These are phyloP conservation scores for Cajanus cajan DNA, from an alignment of 306 rosid genomes.

Conservation along the genomic window DNA sequence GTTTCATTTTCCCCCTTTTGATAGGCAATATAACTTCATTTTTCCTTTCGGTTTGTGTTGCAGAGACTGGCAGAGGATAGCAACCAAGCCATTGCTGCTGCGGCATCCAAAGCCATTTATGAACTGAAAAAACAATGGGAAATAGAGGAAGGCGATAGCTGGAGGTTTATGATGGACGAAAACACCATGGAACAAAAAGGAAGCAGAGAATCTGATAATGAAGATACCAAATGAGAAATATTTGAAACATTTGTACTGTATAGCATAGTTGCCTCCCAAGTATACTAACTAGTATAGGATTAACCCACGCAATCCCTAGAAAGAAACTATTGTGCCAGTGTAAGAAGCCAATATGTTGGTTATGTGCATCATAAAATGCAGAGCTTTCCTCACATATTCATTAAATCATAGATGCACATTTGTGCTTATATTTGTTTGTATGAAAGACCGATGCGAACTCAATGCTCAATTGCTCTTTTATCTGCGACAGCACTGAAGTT, in stretches of 20 bases:
- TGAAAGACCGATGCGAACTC: neutral
- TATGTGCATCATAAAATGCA: conserved; percentile 21
- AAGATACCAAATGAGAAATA: conserved; percentile 38
- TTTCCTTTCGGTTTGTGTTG: conserved; percentile 24
- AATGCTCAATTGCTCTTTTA: conserved; percentile 1
- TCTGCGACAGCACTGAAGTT: neutral
- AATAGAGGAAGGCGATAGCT: conserved; percentile 89
- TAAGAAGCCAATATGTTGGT: conserved; percentile 29
- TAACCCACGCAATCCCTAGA: conserved; percentile 40
- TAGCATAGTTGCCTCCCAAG: conserved; percentile 37
- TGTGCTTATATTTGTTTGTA: neutral
- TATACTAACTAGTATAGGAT: conserved; percentile 48
- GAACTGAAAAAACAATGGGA: conserved; percentile 98
- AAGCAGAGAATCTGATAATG: conserved; percentile 40
- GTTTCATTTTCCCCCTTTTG: neutral
- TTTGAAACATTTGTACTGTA: conserved; percentile 13
- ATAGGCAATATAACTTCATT: neutral
- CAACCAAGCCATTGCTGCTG: conserved; percentile 78
- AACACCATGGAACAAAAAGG: conserved; percentile 42
- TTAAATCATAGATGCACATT: conserved; percentile 12
- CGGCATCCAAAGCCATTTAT: conserved; percentile 79
- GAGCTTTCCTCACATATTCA: conserved; percentile 5
- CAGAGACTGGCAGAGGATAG: conserved; percentile 94
- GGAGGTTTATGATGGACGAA: conserved; percentile 77
- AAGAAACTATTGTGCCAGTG: conserved; percentile 27